Base-by-base conservation (phyloP, 176 grass and related monocot species). In the Carex myosuroides region DNA sequence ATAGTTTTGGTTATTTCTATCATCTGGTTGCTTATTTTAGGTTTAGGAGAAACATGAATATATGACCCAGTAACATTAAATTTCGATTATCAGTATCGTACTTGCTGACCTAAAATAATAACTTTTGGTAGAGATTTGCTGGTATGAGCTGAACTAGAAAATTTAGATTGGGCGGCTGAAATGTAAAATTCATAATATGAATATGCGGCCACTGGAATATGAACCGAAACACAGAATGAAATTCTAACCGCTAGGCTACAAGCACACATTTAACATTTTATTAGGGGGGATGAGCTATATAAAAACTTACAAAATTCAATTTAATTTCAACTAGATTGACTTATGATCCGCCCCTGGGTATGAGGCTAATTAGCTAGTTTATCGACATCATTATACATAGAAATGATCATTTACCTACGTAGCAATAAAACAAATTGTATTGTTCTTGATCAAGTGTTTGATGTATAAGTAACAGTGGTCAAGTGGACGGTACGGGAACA, bases 401-500 rank as follows among this genome's bases (percentile, higher is more conserved):
- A 21, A 72, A 22, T 22, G 66, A 21, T 54, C 42, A 55, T 30
- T 55, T 76, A 14, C 12, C 2, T 32, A 76, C 12, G 16, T 76
- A 13, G 50, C 20, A 54, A 76, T 76, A 20, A 21, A 72, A 46
- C 35, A 72, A 20, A 53, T 55, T 76, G 13, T 30, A 76, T 26
- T 56, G 48, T 76, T 76, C 72, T 76, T 76, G 72, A 76, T 17
- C 9, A 29, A 14, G 13, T 76, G 10, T 76, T 16, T 55, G 20
- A 32, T 76, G 89, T 55, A 55, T 55, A 39, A 39, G 37, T 39
- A 54, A 29, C 48, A 76, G 72, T 29, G 46, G 44, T 76, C 72
- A 76, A 50, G 48, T 76, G 48, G 22, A 76, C 48, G 54, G 83
- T 86, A 70, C 81, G 81, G 86, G 68, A 85, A 82, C 72, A 80